Evolutionary conservation across 345 rosid species (phyloP), one percentile per base, ranked within the genome.

Genomic region (Eucalyptus victrix): DNA sequence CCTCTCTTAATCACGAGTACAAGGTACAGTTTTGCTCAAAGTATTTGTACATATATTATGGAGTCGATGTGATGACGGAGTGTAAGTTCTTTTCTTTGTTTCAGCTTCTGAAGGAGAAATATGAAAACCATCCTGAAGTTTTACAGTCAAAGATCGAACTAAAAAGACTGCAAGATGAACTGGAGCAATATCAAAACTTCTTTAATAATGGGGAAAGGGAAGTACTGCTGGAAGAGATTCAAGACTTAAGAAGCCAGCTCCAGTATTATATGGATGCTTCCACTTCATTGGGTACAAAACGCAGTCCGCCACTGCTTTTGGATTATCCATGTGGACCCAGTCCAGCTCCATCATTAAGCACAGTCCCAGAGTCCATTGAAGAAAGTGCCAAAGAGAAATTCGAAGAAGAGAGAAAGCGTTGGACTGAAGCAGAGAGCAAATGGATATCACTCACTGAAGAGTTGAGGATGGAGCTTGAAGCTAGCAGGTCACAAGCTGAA

Each of bases 371-470:
- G 91, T 90, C 97, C 88, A 88, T 62, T 45, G 96, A 93, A 51
- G 97, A 94, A 89, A 93, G 90, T 88, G 91, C 94, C 23, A 95
- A 94, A 89, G 93, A 93, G 90, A 94, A 93, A 89, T 87, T 95
- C 83, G 96, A 96, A 91, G 89, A 92, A 86, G 99, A 96, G 92
- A 95, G 96, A 92, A 87, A 89, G 53, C 87, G 53, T 37, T 96
- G 99, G 99, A 91, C 89, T 69, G 99, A 96, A 93, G 94, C 95
- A 85, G 99, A 98, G 94, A 95, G 97, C 92, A 95, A 94, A 90
- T 98, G 99, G 99, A 96, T 97, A 89, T 95, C 96, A 90, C 96
- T 96, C 62, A 93, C 97, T 54, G 97, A 98, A 91, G 99, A 98
- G 89, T 90, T 98, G 91, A 94, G 97, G 93, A 90, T 90, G 44